Conservation (phyloP, 2,329 filamentous ascomycete genomes). For the Microsporum audouinii region DNA sequence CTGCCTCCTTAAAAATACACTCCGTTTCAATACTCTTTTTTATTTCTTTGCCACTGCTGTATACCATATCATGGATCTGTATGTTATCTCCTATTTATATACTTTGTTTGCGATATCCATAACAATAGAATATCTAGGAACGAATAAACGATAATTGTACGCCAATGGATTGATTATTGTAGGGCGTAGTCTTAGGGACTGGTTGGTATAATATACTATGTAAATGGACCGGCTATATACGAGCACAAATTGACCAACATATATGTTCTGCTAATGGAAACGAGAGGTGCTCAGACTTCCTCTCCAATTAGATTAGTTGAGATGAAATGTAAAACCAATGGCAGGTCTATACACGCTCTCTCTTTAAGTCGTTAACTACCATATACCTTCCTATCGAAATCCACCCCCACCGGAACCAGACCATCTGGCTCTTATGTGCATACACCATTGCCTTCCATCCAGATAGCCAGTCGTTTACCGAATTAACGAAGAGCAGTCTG, state of each 20-base stretch:
- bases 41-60: background rate
- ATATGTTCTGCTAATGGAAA: too few relatives aligned
- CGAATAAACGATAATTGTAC: background rate
- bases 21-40: background rate
- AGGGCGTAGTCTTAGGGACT: background rate
- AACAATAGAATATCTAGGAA: background rate
- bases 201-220: background rate
- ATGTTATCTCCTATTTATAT: background rate
- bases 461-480: slow-evolving; percentile 49
- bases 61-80: background rate
- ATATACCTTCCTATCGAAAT: slow-evolving; percentile 86
- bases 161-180: background rate
- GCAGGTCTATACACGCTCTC: slow-evolving; percentile 23
- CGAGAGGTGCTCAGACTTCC: background rate
- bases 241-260: background rate
- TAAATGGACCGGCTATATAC: background rate
- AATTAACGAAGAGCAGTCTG: slow-evolving; percentile 58
- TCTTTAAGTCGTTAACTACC: slow-evolving; percentile 77
- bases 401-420: slow-evolving; percentile 97
- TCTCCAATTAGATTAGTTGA: background rate
- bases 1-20: background rate
- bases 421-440: slow-evolving; percentile 92
- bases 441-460: slow-evolving; percentile 80
- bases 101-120: background rate
- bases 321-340: background rate